Conservation (phyloP, 2,329 filamentous ascomycete genomes). For the Leptodontidium sp. region DNA sequence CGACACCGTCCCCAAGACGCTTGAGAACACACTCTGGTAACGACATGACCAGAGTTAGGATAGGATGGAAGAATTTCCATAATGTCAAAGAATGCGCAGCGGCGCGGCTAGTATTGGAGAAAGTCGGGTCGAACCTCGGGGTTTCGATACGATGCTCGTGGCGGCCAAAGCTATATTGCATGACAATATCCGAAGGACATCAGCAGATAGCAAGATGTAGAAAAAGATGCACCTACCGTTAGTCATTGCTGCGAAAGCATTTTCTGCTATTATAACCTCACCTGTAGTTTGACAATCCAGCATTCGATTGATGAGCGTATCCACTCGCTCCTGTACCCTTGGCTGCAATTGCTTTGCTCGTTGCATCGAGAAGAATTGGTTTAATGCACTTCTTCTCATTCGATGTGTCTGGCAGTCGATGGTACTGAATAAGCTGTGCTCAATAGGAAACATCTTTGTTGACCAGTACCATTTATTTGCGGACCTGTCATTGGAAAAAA, state of each 20-base stretch:
- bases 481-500: neutral
- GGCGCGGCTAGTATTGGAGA: neutral
- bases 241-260: neutral
- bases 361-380: conserved; percentile 1
- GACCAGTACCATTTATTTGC: conserved; percentile 1
- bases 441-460: neutral
- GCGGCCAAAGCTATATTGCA: conserved; percentile 1
- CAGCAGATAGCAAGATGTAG: neutral
- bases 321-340: neutral
- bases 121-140: neutral
- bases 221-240: neutral
- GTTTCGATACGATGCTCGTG: neutral
- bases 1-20: neutral
- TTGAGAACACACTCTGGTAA: neutral
- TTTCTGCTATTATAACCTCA: neutral
- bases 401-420: neutral
- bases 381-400: neutral
- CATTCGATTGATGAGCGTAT: neutral
- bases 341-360: neutral
- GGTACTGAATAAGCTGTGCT: neutral
- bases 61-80: neutral
- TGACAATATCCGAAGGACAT: neutral
- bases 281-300: neutral
- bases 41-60: neutral
- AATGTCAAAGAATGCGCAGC: neutral